Conservation (phyloP, 306 rosid species). For the Malus sylvestris region DNA sequence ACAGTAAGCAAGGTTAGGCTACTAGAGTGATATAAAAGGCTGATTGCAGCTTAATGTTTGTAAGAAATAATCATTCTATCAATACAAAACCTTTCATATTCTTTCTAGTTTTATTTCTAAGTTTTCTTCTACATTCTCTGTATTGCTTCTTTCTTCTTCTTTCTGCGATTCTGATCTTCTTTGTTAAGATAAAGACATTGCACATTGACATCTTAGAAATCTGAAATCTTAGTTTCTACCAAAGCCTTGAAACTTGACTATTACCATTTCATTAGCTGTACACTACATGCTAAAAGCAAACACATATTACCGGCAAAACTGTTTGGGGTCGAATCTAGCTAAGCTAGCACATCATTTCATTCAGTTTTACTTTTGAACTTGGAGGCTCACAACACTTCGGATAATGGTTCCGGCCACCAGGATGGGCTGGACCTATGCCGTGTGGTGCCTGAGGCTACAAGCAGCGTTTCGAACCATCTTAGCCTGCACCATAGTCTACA, state of each 20-base stretch:
- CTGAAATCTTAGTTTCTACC: not conserved
- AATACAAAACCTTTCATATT: too few species aligned
- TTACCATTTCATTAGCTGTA: not conserved
- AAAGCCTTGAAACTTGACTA: not conserved
- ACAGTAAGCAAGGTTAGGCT: too few species aligned
- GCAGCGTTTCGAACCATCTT: conserved; percentile 47
- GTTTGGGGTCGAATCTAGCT: not conserved
- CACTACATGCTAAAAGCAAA: not conserved
- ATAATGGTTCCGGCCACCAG: not conserved
- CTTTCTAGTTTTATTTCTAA: too few species aligned
- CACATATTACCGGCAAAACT: not conserved
- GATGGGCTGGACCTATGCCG: conserved; percentile 6
- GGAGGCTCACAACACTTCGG: not conserved
- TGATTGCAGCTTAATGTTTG: too few species aligned
- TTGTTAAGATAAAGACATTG: too few species aligned
- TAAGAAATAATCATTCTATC: too few species aligned
- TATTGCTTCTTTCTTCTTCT: too few species aligned
- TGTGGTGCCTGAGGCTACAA: conserved; percentile 33
- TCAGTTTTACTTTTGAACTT: not conserved
- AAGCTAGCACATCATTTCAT: not conserved
- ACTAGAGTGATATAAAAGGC: too few species aligned
- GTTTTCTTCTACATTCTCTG: too few species aligned
- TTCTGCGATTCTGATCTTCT: too few species aligned
- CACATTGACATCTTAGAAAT: not conserved
- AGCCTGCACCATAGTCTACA: conserved; percentile 57